phyloP scores from a whole-genome alignment of 2,329 filamentous ascomycete species.

The Neonectria hederae region DNA sequence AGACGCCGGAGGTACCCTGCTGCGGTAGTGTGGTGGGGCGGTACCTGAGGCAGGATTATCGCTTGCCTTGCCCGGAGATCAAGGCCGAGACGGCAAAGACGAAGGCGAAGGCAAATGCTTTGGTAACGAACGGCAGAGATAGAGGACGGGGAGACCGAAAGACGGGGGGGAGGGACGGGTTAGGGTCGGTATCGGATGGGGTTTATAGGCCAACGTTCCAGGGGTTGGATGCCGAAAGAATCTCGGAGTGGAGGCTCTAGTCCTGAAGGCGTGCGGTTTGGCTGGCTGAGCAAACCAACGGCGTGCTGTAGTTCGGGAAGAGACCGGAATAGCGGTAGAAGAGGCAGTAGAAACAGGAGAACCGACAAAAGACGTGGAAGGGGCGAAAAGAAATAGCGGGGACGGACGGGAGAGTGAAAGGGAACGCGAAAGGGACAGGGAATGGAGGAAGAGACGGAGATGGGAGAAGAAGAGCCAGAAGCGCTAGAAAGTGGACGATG shows the following conservation, averaged over 20 bases:
- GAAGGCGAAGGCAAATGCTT: not conserved
- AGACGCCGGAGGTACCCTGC: slow-evolving; percentile 14
- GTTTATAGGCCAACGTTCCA: slow-evolving; percentile 22
- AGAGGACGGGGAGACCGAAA: not conserved
- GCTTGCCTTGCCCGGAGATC: not conserved
- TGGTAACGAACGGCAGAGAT: slow-evolving; percentile 3
- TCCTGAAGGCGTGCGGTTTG: slow-evolving; percentile 13
- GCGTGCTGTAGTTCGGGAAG: slow-evolving; percentile 2
- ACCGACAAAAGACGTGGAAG: slow-evolving; percentile 2
- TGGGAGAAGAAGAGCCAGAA: slow-evolving; percentile 2
- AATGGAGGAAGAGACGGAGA: slow-evolving; percentile 2
- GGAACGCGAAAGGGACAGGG: not conserved
- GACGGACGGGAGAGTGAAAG: slow-evolving; percentile 3
- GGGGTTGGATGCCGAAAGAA: slow-evolving; percentile 21
- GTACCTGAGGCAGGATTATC: slow-evolving; percentile 15
- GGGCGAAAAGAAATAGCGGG: slow-evolving; percentile 7
- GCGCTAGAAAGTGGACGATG: not conserved
- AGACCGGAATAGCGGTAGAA: slow-evolving; percentile 1
- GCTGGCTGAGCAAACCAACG: slow-evolving; percentile 14
- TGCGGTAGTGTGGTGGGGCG: slow-evolving; percentile 4
- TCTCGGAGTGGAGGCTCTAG: slow-evolving; percentile 21
- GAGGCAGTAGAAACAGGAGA: not conserved
- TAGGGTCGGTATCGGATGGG: slow-evolving; percentile 16
- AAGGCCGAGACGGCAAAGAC: slow-evolving; percentile 12
- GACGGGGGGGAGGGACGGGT: not conserved